These are phyloP conservation scores for Metarhizium robertsii DNA, from an alignment of 2,329 filamentous ascomycete genomes.

Conservation along the genomic window DNA sequence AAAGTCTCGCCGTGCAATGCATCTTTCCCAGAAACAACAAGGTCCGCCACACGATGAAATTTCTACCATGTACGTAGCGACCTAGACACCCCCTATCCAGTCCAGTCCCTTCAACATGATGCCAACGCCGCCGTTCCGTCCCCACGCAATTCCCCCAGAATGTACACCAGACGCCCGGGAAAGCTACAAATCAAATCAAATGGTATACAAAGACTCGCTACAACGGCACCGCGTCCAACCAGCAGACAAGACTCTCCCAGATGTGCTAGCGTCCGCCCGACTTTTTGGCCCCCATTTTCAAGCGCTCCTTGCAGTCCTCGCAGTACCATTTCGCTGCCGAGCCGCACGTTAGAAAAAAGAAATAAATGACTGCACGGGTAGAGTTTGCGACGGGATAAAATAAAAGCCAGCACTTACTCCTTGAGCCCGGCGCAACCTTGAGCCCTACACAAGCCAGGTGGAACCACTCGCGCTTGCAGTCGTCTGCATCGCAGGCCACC, in stretches of 20 bases:
- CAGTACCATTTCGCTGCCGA: conserved; percentile 69
- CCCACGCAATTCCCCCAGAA: too few species aligned
- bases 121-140: too few species aligned
- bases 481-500: conserved; percentile 69
- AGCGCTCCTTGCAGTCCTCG: conserved; percentile 63
- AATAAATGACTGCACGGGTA: too few species aligned
- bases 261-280: conserved; percentile 31
- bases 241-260: not conserved
- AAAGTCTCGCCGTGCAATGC: too few species aligned
- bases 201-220: not conserved
- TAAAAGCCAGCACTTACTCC: conserved; percentile 43
- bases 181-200: not conserved
- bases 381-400: not conserved
- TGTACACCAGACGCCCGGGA: not conserved
- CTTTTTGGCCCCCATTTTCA: conserved; percentile 48
- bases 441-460: conserved; percentile 74
- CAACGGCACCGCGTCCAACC: not conserved
- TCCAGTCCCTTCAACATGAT: not conserved
- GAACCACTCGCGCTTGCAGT: conserved; percentile 73
- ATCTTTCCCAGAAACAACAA: too few species aligned
- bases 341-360: conserved; percentile 17
- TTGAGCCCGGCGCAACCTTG: conserved; percentile 67
- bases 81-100: not conserved
- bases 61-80: not conserved
- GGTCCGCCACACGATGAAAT: too few species aligned